Evolutionary conservation across 2,329 filamentous ascomycete species (phyloP).

Genomic region (Epichloe sibirici): DNA sequence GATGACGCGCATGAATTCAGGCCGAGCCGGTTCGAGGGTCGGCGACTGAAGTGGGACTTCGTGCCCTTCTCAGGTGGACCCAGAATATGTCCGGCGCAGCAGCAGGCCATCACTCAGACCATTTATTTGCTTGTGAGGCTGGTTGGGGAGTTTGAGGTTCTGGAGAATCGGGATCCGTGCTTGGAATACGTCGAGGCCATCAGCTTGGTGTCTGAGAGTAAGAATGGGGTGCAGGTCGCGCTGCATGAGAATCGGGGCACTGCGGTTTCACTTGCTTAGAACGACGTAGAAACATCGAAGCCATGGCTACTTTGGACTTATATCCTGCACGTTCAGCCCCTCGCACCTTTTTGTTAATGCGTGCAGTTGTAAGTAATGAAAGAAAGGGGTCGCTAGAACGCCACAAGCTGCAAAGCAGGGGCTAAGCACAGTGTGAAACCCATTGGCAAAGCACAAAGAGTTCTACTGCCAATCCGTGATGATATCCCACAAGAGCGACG

Average conservation of each 20-base stretch:
- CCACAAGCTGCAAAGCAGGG: no score
- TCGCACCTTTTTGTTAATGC: no score
- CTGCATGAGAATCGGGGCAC: neutral
- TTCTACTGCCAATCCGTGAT: no score
- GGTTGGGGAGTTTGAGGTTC: neutral
- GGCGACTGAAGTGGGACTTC: neutral
- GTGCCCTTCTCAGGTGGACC: conserved; percentile 4
- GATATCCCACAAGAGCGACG: no score
- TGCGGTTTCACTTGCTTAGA: no score
- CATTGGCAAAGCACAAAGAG: no score
- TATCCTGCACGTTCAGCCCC: no score
- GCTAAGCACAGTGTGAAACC: no score
- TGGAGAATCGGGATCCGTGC: conserved; percentile 4
- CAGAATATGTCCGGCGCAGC: conserved; percentile 4
- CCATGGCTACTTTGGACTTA: no score
- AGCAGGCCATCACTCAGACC: neutral
- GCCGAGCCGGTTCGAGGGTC: conserved; percentile 1
- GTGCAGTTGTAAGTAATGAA: no score
- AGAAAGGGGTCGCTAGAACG: no score
- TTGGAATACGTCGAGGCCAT: conserved; percentile 1
- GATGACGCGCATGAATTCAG: conserved; percentile 1
- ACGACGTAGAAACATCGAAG: no score
- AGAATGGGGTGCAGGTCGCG: neutral
- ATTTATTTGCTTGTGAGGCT: conserved; percentile 3
- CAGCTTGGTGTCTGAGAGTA: conserved; percentile 2